Conservation (phyloP, 2,329 filamentous ascomycete species). For the Fusarium anguioides region DNA sequence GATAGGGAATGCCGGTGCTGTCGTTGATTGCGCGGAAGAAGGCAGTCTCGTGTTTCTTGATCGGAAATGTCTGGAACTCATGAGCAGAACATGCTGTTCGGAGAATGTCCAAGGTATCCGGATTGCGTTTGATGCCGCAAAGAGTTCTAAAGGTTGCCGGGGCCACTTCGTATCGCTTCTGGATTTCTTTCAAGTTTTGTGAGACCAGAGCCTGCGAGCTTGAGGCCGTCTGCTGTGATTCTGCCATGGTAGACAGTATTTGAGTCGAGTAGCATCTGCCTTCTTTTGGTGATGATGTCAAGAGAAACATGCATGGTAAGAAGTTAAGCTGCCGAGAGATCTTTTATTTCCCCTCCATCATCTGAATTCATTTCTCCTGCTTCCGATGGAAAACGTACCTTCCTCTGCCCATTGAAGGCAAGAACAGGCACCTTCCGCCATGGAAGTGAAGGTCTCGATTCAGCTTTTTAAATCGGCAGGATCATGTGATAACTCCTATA, state of each 20-base stretch:
- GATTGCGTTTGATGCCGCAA: conserved; percentile 40
- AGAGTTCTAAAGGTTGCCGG: conserved; percentile 48
- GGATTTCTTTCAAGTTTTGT: conserved; percentile 44
- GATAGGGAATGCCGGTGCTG: conserved; percentile 53
- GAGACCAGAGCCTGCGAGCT: not conserved
- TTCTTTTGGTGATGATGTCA: not conserved
- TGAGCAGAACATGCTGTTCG: conserved; percentile 53
- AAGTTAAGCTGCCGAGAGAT: not conserved
- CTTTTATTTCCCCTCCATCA: not conserved
- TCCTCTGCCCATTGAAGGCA: too few species aligned
- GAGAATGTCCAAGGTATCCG: conserved; percentile 50
- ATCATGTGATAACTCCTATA: too few species aligned
- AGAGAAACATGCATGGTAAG: not conserved
- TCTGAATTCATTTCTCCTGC: not conserved
- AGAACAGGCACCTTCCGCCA: not conserved
- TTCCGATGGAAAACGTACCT: not conserved
- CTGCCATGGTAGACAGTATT: not conserved
- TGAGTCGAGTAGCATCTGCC: not conserved
- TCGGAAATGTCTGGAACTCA: conserved; percentile 53
- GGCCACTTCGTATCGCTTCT: conserved; percentile 51
- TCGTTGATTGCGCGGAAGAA: conserved; percentile 55
- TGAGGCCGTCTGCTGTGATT: not conserved
- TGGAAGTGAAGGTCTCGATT: too few species aligned
- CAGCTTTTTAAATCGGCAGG: too few species aligned
- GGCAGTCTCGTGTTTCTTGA: conserved; percentile 49